These are phyloP conservation scores for Quercus ilex DNA, from an alignment of 306 rosid genomes.

Conservation along the genomic window DNA sequence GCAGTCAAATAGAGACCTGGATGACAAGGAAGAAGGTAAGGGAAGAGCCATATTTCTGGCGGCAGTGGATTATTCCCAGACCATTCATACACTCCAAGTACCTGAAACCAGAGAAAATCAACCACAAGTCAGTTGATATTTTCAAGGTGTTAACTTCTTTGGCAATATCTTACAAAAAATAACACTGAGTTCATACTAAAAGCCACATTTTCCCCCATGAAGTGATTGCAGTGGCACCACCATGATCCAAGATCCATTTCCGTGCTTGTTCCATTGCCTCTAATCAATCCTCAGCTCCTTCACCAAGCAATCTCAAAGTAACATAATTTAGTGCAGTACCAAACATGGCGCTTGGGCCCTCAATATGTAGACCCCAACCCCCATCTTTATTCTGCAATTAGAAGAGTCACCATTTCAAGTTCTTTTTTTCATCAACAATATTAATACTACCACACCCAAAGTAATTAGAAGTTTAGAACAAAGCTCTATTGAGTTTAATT, in stretches of 20 bases:
- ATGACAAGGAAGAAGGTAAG: slow-evolving; percentile 71
- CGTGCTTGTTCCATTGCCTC: slow-evolving; percentile 61
- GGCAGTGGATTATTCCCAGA: slow-evolving; percentile 94
- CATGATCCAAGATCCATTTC: slow-evolving; percentile 77
- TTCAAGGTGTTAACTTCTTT: not conserved
- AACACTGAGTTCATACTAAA: slow-evolving; percentile 51
- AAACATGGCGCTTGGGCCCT: slow-evolving; percentile 92
- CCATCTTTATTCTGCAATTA: slow-evolving; percentile 78
- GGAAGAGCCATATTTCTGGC: slow-evolving; percentile 92
- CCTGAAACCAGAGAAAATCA: slow-evolving; percentile 36
- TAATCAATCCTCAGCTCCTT: slow-evolving; percentile 62
- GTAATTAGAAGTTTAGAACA: not conserved
- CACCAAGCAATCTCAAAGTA: slow-evolving; percentile 75
- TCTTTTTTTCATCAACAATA: not conserved
- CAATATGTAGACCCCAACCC: slow-evolving; percentile 92
- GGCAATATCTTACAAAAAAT: slow-evolving; percentile 7
- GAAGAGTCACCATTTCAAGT: not conserved
- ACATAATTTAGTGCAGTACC: slow-evolving; percentile 68
- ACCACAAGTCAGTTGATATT: not conserved
- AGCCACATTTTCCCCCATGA: slow-evolving; percentile 99
- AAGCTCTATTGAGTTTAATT: not conserved
- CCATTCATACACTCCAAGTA: slow-evolving; percentile 87
- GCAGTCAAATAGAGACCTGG: slow-evolving; percentile 51
- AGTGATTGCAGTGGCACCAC: slow-evolving; percentile 73
- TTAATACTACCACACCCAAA: not conserved